A percentile compares a stretch with the other conserved stretches of the same genome.
Conservation (phyloP, 1,284 basidiomycete species). For the Trichosporon sp. region DNA sequence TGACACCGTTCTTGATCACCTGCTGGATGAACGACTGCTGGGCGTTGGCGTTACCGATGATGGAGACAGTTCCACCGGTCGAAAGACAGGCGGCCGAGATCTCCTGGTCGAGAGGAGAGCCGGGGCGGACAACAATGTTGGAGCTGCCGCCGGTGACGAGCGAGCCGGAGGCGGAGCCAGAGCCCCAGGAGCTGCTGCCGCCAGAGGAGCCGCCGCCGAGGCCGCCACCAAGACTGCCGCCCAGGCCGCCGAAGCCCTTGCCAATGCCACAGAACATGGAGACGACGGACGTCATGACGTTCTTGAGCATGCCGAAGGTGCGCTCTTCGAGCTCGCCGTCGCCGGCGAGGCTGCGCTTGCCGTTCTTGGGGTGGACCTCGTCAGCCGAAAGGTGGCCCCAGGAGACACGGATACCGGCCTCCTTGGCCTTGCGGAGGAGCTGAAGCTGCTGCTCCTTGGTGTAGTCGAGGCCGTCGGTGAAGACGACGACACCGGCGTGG, state of each 20-base stretch:
- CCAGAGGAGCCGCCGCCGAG: background rate
- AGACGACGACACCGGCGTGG: slow-evolving; percentile 6
- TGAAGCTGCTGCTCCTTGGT: slow-evolving; percentile 1
- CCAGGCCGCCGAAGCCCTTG: background rate
- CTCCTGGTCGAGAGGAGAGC: background rate
- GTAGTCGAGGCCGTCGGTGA: slow-evolving; percentile 8
- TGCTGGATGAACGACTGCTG: slow-evolving; percentile 5
- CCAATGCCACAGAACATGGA: background rate
- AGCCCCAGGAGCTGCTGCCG: background rate
- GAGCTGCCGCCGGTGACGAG: background rate
- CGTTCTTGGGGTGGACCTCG: background rate
- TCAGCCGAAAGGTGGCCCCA: slow-evolving; percentile 3
- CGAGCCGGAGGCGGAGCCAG: background rate
- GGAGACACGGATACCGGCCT: slow-evolving; percentile 4
- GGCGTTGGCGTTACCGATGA: background rate
- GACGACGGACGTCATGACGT: background rate
- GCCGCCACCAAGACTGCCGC: background rate
- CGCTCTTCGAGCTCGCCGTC: background rate
- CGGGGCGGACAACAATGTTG: background rate
- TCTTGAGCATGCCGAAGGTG: background rate
- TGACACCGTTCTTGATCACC: slow-evolving; percentile 13
- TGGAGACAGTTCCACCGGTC: slow-evolving; percentile 5
- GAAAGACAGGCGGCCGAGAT: slow-evolving; percentile 7
- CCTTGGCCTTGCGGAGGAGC: background rate
- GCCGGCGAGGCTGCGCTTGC: background rate